These are phyloP conservation scores for Silene latifolia DNA, from an alignment of 148 eudicot genomes.

Conservation along the genomic window DNA sequence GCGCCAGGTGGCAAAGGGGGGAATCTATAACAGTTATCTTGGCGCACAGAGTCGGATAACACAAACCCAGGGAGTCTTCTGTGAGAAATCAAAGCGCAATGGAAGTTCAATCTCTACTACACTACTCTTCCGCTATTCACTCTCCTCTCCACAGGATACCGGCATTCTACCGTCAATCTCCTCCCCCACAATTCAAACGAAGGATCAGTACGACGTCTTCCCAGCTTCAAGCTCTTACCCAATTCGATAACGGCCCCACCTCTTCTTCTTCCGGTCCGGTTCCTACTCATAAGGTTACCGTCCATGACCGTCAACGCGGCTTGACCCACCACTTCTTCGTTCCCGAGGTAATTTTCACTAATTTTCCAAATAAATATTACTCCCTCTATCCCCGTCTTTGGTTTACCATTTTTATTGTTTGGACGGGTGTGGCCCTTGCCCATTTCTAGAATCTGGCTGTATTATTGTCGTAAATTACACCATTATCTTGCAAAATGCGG, in stretches of 20 bases:
- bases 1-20: not conserved
- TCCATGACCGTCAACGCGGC: constrained; percentile 72
- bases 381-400: no score
- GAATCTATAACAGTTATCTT: not conserved
- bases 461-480: no score
- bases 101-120: constrained; percentile 42
- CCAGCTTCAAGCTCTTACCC: constrained; percentile 36
- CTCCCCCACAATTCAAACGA: constrained; percentile 7
- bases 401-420: no score
- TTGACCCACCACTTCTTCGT: constrained; percentile 71
- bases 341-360: constrained; percentile 56
- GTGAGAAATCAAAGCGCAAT: constrained; percentile 10
- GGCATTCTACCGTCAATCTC: constrained; percentile 27
- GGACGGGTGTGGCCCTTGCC: no score
- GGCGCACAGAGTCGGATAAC: constrained; percentile 7
- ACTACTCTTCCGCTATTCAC: constrained; percentile 14
- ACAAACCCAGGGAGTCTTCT: not conserved
- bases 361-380: not conserved
- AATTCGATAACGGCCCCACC: constrained; percentile 18
- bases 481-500: no score
- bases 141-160: constrained; percentile 34
- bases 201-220: constrained; percentile 43
- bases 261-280: constrained; percentile 24
- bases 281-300: constrained; percentile 70
- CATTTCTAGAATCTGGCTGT: no score